These are phyloP conservation scores for Penicillium goetzii DNA, from an alignment of 495 filamentous ascomycete genomes.

Conservation along the genomic window DNA sequence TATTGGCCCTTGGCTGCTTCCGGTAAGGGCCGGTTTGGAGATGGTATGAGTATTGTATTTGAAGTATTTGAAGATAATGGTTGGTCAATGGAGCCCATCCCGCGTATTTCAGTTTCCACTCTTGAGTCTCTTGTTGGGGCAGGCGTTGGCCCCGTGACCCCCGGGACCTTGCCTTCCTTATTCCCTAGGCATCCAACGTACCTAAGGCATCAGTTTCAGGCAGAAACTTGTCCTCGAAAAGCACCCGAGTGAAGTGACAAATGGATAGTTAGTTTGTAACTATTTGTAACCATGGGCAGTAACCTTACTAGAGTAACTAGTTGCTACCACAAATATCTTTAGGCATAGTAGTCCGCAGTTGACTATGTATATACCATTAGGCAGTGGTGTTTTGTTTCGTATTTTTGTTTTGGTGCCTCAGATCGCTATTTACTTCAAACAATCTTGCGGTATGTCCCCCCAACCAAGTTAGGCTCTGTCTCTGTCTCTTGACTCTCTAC, in stretches of 20 bases:
- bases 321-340: background rate
- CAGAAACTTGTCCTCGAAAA: background rate
- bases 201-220: background rate
- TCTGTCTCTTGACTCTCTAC: too few species aligned
- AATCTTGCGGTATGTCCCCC: background rate
- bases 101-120: slow-evolving; percentile 3
- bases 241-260: too few species aligned
- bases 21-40: slow-evolving; percentile 30
- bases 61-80: background rate
- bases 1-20: slow-evolving; percentile 30
- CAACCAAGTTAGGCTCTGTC: too few species aligned
- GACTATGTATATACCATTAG: background rate
- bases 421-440: background rate
- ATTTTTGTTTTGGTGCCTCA: too few species aligned
- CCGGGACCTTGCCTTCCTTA: slow-evolving; percentile 11
- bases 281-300: too few species aligned
- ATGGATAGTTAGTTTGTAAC: too few species aligned
- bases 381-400: too few species aligned
- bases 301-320: background rate
- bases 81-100: slow-evolving; percentile 18
- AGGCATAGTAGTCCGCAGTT: background rate
- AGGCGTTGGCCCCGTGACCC: slow-evolving; percentile 29
- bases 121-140: slow-evolving; percentile 15
- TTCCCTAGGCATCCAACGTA: slow-evolving; percentile 14
- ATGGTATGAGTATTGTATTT: slow-evolving; percentile 9